phyloP scores from a whole-genome alignment of 192 early-diverging fungal genomes.

The Globomyces pollinis-pini region DNA sequence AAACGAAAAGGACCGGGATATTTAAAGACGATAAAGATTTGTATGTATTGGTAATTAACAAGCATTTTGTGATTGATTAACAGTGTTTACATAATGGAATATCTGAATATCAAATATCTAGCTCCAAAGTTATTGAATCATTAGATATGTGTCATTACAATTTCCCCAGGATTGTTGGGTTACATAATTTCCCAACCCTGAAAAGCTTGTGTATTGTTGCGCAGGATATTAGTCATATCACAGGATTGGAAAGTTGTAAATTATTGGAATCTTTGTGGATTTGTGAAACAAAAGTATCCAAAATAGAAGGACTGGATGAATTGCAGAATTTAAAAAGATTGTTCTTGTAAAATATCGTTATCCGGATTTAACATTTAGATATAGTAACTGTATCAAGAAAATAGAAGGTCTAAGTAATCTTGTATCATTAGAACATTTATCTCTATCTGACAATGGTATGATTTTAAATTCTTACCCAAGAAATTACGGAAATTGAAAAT shows the following conservation, averaged over 20 bases:
- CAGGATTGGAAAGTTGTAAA: constrained; percentile 29
- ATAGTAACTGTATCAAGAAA: constrained; percentile 39
- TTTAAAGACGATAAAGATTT: constrained; percentile 10
- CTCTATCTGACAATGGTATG: constrained; percentile 50
- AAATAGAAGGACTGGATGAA: constrained; percentile 33
- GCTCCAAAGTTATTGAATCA: constrained; percentile 13
- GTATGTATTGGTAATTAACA: background rate
- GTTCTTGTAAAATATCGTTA: too few relatives aligned
- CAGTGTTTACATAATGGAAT: constrained; percentile 21
- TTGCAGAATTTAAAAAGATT: constrained; percentile 31
- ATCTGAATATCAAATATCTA: constrained; percentile 12
- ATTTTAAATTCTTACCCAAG: background rate
- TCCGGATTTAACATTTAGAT: constrained; percentile 20
- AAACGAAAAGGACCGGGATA: background rate
- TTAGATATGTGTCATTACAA: constrained; percentile 58
- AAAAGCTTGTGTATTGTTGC: constrained; percentile 46
- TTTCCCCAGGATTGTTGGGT: constrained; percentile 26
- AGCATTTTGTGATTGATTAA: background rate
- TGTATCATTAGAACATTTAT: constrained; percentile 38
- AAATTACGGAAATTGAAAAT: constrained; percentile 2
- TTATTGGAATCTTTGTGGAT: constrained; percentile 48
- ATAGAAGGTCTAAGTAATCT: constrained; percentile 43
- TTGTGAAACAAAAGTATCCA: constrained; percentile 40
- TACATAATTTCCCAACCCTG: constrained; percentile 32
- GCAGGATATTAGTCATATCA: constrained; percentile 42